Percentiles rank a stretch among this genome's conserved stretches.
Conservation (phyloP, 345 rosid species). For the Geranium rotundifolium region DNA sequence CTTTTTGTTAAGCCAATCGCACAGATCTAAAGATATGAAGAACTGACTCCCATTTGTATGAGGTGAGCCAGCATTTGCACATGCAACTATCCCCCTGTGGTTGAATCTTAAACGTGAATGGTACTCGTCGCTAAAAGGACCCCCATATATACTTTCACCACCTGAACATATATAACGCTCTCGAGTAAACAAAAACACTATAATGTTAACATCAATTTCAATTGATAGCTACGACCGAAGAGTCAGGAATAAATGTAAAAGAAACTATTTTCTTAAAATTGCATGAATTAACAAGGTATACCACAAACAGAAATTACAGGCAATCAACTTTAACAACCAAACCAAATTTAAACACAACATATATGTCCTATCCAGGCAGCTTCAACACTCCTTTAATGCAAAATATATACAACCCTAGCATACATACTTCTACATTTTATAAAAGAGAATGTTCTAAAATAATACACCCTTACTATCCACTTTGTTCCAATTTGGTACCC, state of each 20-base stretch:
- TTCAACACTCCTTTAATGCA: not conserved
- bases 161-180: conserved; percentile 22
- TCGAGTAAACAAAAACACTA: not conserved
- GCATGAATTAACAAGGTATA: too few relatives aligned
- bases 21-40: conserved; percentile 81
- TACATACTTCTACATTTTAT: not conserved
- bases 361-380: not conserved
- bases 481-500: too few relatives aligned
- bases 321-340: too few relatives aligned
- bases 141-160: conserved; percentile 81
- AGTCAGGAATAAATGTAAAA: too few relatives aligned
- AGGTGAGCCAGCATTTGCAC: conserved; percentile 77
- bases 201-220: not conserved
- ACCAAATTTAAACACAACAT: not conserved
- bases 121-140: conserved; percentile 59
- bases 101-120: conserved; percentile 84
- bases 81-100: conserved; percentile 84
- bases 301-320: not conserved
- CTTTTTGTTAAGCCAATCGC: conserved; percentile 79
- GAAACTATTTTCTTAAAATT: too few relatives aligned
- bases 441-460: not conserved
- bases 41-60: conserved; percentile 92
- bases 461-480: too few relatives aligned
- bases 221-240: not conserved
- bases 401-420: not conserved